Base-by-base conservation (phyloP, 164 flowering plant species). In the Amborella trichopoda region DNA sequence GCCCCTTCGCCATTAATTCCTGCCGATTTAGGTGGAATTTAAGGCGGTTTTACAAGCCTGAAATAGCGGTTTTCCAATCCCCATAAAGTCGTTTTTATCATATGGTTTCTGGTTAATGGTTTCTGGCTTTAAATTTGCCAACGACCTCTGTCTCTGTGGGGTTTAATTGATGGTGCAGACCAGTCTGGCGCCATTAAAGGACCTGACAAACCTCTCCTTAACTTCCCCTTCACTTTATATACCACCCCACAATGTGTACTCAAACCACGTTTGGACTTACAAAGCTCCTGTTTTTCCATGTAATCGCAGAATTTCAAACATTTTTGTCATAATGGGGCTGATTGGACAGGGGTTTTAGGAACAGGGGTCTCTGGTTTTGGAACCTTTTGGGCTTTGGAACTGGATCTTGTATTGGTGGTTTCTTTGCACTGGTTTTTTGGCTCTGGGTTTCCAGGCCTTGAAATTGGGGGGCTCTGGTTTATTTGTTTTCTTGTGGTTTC, bases 81-180 rank as follows among this genome's bases (percentile, higher is more conserved):
- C 2, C 13, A 30, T 20, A 13, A 33, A 9, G 24, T 11, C 18
- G 37, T 34, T 11, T 14, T 21, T 36, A 34, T 40, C 44, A 37
- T 52, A 40, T 12, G 17, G 45, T 54, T 28, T 50, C 16, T 3
- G 10, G 28, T 26, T n/a, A 4, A 26, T 17, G 28, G n/a, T 18
- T 46, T 23, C 58, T n/a, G 40, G 55, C 34, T 60, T 60, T 43
- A 23, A 56, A 65, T 49, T 63, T 52, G 54, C 46, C 77, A 72
- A 69, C 74, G 56, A 64, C 71, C 65, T 53, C 52, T 49, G 64
- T 26, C 22, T n/a, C n/a, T n/a, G n/a, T n/a, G 59, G 60, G 67
- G 61, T 52, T 67, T 58, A 63, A 52, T 63, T 67, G 53, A 14
- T 45, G 8, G 39, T 18, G 43, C 54, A 44, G 46, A 44, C 50